These are phyloP conservation scores for Logfia minima DNA, from an alignment of 129 eudicot species.

Conservation along the genomic window DNA sequence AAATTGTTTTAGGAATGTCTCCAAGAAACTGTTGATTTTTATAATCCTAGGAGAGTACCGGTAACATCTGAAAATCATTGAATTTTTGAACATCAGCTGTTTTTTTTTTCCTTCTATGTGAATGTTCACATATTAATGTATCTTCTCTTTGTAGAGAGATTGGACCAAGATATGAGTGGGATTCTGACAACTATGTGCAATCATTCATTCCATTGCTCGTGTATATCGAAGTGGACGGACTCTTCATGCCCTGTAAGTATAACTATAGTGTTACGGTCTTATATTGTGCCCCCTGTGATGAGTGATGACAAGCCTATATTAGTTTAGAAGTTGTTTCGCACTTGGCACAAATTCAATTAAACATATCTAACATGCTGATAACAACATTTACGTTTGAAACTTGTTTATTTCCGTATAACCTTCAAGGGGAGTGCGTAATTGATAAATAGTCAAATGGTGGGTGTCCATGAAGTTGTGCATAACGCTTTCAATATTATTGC, in stretches of 20 bases:
- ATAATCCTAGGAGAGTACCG: background rate
- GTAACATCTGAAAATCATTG: background rate
- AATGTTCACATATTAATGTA: background rate
- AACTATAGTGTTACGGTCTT: constrained; percentile 5
- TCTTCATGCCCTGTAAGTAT: constrained; percentile 93
- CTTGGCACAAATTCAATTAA: background rate
- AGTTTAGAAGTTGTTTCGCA: background rate
- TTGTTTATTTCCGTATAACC: background rate
- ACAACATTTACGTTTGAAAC: background rate
- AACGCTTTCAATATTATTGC: constrained; percentile 15
- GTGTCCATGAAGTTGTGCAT: background rate
- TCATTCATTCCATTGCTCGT: constrained; percentile 96
- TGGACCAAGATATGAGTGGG: constrained; percentile 86
- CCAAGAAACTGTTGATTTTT: background rate
- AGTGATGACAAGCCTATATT: background rate
- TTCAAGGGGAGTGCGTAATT: background rate
- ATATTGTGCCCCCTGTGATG: background rate
- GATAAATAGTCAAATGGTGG: background rate
- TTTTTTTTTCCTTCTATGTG: background rate
- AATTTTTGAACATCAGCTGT: background rate
- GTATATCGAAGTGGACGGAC: constrained; percentile 95
- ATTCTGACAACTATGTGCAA: constrained; percentile 91
- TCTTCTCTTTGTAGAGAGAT: constrained; percentile 55
- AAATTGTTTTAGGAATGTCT: background rate
- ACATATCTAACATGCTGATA: constrained; percentile 18